Percentiles rank a stretch among this genome's conserved stretches.
Evolutionary conservation across 2,329 filamentous ascomycete species (phyloP).

Genomic region (Aspergillus melleus): DNA sequence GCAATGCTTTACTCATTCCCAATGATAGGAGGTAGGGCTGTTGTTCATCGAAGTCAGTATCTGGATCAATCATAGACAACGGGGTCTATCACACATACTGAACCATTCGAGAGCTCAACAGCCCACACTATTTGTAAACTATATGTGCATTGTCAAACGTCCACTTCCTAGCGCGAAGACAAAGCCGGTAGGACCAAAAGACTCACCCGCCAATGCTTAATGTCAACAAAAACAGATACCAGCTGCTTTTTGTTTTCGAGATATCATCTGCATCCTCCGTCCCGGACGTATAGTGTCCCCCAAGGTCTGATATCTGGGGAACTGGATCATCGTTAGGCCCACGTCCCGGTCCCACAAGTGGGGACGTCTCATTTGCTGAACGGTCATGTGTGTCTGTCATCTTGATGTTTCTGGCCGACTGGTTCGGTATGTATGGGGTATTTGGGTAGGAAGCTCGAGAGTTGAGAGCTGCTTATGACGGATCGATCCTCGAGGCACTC

Average conservation of each 20-base stretch:
- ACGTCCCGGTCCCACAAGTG: constrained; percentile 28
- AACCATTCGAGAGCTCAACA: constrained; percentile 90
- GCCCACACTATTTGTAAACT: constrained; percentile 93
- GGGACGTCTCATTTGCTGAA: constrained; percentile 27
- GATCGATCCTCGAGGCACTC: not conserved
- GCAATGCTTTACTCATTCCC: constrained; percentile 77
- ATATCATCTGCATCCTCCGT: constrained; percentile 46
- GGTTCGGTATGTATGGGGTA: not conserved
- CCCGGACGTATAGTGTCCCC: constrained; percentile 24
- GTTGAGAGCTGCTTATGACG: not conserved
- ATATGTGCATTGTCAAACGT: constrained; percentile 12
- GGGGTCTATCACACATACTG: constrained; percentile 48
- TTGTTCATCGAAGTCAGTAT: constrained; percentile 2
- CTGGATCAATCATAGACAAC: not conserved
- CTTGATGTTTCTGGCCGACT: not conserved
- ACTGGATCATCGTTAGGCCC: constrained; percentile 20
- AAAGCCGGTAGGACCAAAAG: not conserved
- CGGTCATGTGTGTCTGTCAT: constrained; percentile 20
- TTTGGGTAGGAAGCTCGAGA: not conserved
- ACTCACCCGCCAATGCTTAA: constrained; percentile 73
- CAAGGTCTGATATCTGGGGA: constrained; percentile 16
- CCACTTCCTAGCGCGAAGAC: not conserved
- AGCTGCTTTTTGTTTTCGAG: constrained; percentile 70
- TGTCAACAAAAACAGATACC: constrained; percentile 84
- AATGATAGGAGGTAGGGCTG: constrained; percentile 74